These are phyloP conservation scores for Glycine tomentella DNA, from an alignment of 306 rosid species.

Conservation along the genomic window DNA sequence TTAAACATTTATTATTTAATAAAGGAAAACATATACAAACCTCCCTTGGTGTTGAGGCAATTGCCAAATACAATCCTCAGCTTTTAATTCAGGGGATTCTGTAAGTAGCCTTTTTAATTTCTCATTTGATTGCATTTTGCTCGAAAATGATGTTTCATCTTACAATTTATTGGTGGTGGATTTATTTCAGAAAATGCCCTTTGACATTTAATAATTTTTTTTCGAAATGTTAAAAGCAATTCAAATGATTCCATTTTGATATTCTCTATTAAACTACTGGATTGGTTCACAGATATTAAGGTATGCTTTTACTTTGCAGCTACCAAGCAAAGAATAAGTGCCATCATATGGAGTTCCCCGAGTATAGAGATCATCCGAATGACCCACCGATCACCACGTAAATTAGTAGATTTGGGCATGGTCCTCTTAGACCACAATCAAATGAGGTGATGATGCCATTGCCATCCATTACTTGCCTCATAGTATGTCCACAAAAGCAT, in stretches of 20 bases:
- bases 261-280: no score
- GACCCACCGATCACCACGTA: background rate
- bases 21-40: constrained; percentile 33
- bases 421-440: constrained; percentile 2
- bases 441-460: constrained; percentile 16
- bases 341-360: background rate
- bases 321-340: background rate
- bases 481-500: background rate
- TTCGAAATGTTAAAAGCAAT: no score
- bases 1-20: constrained; percentile 33
- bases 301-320: no score
- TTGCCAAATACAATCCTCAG: constrained; percentile 23
- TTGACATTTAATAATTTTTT: no score
- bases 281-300: no score
- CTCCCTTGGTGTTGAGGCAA: constrained; percentile 13
- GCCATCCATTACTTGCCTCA: background rate
- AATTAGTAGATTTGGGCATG: background rate
- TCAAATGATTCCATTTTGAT: no score
- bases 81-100: constrained; percentile 11
- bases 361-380: background rate
- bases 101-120: constrained; percentile 32
- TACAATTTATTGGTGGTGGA: background rate
- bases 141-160: background rate
- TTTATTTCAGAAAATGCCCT: no score
- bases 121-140: background rate